Base-by-base conservation (phyloP, 1,139 yeast genomes). In the Petasospora rhodanensis region DNA sequence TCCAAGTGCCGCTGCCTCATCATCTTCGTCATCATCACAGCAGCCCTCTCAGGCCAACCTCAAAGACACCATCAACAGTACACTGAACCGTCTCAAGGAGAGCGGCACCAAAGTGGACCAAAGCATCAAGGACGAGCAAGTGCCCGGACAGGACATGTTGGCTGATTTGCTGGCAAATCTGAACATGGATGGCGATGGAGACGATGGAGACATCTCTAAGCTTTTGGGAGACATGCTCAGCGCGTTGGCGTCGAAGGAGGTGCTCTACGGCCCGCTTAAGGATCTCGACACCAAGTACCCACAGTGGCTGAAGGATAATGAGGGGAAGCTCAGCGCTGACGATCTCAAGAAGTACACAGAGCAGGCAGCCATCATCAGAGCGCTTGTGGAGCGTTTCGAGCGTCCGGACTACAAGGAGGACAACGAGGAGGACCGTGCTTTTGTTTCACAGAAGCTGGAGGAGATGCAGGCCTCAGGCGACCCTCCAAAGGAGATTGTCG, bases 211-310 rank as follows among this genome's bases (percentile, higher is more conserved):
- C 66, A 68, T 71, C 46, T 71, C 82, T 33, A 76, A 77, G 42
- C 66, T 89, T 28, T 66, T 89, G 43, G 72, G 74, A 18, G 87
- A 83, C 34, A 79, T 89, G 79, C 68, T 91, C 51, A 81, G 79
- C 41, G 93, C 86, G 55, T 70, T 91, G 57, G 76, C 93, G 14
- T 79, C 94, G 7, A 89, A 86, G 55, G 93, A 81, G 38, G 85
- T 89, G 19, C 67, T 91, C 30, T 89, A 85, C 54, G 95, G 83
- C 47, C 96, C 97, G 3, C 73, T 91, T 61, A 82, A 79, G 51
- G 95, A 86, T 41, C 69, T 89, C 57, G 76, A 80, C 43, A 62
- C 67, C 14, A 85, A 84, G 46, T 79, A 76, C 53, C 54, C 55
- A 6, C 31, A 43, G 21, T 62, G 65, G 57, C 46, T 71, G 53